Base-by-base conservation (phyloP, 2,329 filamentous ascomycete genomes). In the Trichocomaceae sp. region DNA sequence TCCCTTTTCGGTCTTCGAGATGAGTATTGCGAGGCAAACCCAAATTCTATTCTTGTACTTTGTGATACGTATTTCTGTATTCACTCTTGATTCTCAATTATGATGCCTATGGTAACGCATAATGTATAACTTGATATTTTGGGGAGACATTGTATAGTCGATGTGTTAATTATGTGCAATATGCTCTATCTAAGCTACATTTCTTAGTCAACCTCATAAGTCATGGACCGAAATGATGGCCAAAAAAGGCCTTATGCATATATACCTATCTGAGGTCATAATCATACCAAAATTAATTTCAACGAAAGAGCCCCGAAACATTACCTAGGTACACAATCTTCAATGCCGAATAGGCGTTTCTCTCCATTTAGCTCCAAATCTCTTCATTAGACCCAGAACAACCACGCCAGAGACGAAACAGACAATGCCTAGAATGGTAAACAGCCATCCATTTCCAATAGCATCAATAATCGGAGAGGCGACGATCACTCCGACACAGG, bases 361-460 rank as follows among this genome's bases (percentile, higher is more conserved):
- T 62, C 86, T 79, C 87, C 87, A 90, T 62, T 73, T 75, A 17
- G 77, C 73, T 0, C 83, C 83, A 62, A 79, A 85, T 59, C 73
- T 78, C 62, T 77, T 77, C 72, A 91, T 78, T 0, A 80, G 68
- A 7, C 47, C 15, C 70, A 79, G 83, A 20, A 91, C 80, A 15
- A 82, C 64, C 46, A 79, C 79, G 5, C 83, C 81, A 58, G 78
- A 80, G 0, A 81, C 64, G 64, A 87, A 75, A 22, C 79, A 76
- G 51, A 85, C 71, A 41, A 79, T 62, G 62, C 80, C 75, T 8
- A 81, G 59, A 17, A 80, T 79, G 0, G 87, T 90, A 60, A 89
- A 87, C 0, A 91, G 71, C 86, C 86, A 90, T 1, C 88, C 88
- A 59, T 85, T 82, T 2, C 88, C 86, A 58, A 91, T 85, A 2